Percentiles rank a stretch among this genome's conserved stretches.
These are phyloP conservation scores for Meira miltonrushii DNA, from an alignment of 1,284 basidiomycete genomes.

Conservation along the genomic window DNA sequence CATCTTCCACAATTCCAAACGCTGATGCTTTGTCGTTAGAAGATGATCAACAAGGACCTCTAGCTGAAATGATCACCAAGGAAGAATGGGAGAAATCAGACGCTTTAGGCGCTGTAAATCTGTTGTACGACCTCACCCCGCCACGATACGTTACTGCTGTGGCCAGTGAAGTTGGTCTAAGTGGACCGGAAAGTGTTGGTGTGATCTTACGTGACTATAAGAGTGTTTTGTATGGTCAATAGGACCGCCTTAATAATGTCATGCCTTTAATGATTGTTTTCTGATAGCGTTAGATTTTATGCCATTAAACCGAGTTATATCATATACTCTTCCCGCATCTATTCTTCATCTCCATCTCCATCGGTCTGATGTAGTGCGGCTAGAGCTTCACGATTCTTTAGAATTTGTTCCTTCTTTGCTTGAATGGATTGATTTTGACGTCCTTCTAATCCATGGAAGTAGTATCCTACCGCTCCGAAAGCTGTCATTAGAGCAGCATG, in stretches of 20 bases:
- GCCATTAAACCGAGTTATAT: not conserved
- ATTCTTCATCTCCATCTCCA: conserved; percentile 7
- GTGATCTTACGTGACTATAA: conserved; percentile 51
- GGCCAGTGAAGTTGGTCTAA: conserved; percentile 47
- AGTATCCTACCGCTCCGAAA: conserved; percentile 47
- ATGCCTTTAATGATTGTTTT: not conserved
- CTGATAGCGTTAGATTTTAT: not conserved
- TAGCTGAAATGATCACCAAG: conserved; percentile 19
- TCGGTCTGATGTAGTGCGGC: not conserved
- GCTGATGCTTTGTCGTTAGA: not conserved
- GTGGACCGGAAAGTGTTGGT: conserved; percentile 48
- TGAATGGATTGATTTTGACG: conserved; percentile 36
- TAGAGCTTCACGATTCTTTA: conserved; percentile 27
- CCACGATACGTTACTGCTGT: conserved; percentile 46
- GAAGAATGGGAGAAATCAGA: conserved; percentile 26
- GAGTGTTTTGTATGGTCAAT: conserved; percentile 21
- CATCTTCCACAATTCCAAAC: conserved; percentile 14
- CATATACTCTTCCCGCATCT: not conserved
- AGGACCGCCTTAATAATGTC: not conserved
- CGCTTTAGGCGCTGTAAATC: conserved; percentile 39
- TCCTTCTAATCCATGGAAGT: conserved; percentile 44
- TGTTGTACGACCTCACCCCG: conserved; percentile 51
- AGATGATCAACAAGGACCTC: conserved; percentile 7
- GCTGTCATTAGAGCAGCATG: conserved; percentile 42
- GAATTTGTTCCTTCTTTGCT: conserved; percentile 46